phyloP scores from a whole-genome alignment of 805 yeast species.

The Metschnikowia matae region DNA sequence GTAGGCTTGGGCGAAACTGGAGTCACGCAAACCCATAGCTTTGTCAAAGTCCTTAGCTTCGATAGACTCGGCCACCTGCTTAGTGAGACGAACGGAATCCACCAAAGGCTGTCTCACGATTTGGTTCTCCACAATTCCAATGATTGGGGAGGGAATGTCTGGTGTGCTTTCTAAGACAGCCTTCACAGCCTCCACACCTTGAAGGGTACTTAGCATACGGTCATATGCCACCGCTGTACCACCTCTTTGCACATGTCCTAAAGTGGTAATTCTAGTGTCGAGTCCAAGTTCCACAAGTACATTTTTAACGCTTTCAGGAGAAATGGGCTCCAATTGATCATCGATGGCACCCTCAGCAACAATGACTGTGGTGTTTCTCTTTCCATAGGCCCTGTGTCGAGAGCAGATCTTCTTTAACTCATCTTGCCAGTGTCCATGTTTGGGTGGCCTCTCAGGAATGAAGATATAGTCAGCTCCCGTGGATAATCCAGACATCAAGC shows the following conservation, averaged over 20 bases:
- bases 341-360: slow-evolving; percentile 98
- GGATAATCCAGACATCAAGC: slow-evolving; percentile 94
- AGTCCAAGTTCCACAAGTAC: slow-evolving; percentile 80
- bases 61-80: slow-evolving; percentile 89
- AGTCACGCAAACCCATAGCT: slow-evolving; percentile 84
- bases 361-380: slow-evolving; percentile 91
- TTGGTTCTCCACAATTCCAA: slow-evolving; percentile 84
- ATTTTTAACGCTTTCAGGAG: slow-evolving; percentile 75
- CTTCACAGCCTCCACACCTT: slow-evolving; percentile 95
- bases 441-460: slow-evolving; percentile 91
- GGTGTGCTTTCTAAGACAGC: slow-evolving; percentile 89
- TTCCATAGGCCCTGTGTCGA: slow-evolving; percentile 81
- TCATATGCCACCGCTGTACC: slow-evolving; percentile 97
- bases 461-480: slow-evolving; percentile 93
- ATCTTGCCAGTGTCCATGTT: slow-evolving; percentile 68
- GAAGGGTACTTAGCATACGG: slow-evolving; percentile 85
- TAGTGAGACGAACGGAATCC: slow-evolving; percentile 84
- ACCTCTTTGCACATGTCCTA: slow-evolving; percentile 98
- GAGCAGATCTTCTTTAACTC: slow-evolving; percentile 71
- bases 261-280: slow-evolving; percentile 90
- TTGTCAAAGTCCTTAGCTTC: slow-evolving; percentile 70
- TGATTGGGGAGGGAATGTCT: slow-evolving; percentile 90
- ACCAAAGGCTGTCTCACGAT: slow-evolving; percentile 80
- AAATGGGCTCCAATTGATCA: slow-evolving; percentile 71
- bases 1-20: slow-evolving; percentile 69